phyloP scores from a whole-genome alignment of 257 asterid genomes.

The Solanum lignicaule region DNA sequence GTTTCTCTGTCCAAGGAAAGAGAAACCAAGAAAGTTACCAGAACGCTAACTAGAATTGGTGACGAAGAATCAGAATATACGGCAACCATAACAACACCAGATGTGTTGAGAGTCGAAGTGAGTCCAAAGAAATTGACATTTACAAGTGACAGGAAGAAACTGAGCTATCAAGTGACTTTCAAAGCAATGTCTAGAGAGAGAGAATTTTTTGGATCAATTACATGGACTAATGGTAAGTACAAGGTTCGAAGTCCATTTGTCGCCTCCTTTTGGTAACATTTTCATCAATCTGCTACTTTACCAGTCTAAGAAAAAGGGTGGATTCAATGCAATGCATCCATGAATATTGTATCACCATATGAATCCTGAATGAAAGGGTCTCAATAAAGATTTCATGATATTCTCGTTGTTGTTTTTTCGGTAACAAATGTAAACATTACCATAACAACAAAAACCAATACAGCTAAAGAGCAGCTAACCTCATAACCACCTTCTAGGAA shows the following conservation, averaged over 20 bases:
- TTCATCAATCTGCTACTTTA: neutral
- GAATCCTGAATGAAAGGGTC: neutral
- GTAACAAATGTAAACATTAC: neutral
- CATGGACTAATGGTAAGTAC: conserved; percentile 21
- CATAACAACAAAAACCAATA: no score
- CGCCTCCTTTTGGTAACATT: conserved; percentile 4
- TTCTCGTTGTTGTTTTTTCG: no score
- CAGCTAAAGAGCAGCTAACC: neutral
- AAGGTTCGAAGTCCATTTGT: conserved; percentile 61
- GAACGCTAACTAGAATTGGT: neutral
- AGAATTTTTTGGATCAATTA: conserved; percentile 43
- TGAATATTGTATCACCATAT: no score
- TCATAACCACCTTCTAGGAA: neutral
- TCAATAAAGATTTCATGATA: neutral
- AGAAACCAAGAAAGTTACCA: neutral
- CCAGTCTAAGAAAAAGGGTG: neutral
- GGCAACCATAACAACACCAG: neutral
- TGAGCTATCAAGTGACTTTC: conserved; percentile 51
- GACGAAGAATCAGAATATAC: neutral
- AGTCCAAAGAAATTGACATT: conserved; percentile 49
- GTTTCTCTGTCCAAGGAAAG: neutral
- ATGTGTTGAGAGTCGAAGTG: conserved; percentile 33
- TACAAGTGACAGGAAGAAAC: conserved; percentile 26
- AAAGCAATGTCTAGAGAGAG: neutral
- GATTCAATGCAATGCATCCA: neutral